Base-by-base conservation (phyloP, 306 rosid species). In the Cucumis hystrix region DNA sequence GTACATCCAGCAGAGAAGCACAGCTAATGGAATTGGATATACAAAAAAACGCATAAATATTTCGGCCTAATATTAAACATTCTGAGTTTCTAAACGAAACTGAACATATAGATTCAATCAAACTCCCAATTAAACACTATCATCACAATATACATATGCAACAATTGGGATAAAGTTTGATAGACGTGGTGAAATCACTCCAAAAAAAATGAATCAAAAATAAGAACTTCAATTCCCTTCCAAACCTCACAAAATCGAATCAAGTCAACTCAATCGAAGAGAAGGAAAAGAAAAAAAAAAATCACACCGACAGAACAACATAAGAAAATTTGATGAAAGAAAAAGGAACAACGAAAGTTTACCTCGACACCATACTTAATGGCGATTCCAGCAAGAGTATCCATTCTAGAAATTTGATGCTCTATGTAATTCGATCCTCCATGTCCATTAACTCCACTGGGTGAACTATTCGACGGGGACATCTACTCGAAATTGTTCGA, bases 351-450 rank as follows among this genome's bases (percentile, higher is more conserved):
- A 20, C 2, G 4, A 64, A 52, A 6, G 54, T 51, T 79, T 87
- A 92, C 97, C 97, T 92, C 97, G 64, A 92, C 97, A 17, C 97
- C 97, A 49, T 92, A 92, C 87, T 92, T 92, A 68, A 92, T 92
- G 72, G 97, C 97, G 47, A 92, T 91, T 60, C 97, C 97, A 62
- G 96, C 96, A 28, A 92, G 93, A 66, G 97, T 92, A 56, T 92
- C 97, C 62, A 90, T 45, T 80, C 85, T 92, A n/a, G 97, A 92
- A 45, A 92, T 93, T 40, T 79, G 90, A 37, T 92, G 97, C 80
- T 92, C 89, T 8, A 88, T 86, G 81, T 81, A 88, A 79, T 85
- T 88, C 75, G 76, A 7, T 43, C 96, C 79, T 73, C 81, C 88
- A 78, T 49, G 40, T 16, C 76, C 60, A 49, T 14, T 11, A 71